Evolutionary conservation across 2,329 filamentous ascomycete genomes (phyloP), one percentile per base, ranked within the genome.

Genomic region (Bipolaris sorokiniana): DNA sequence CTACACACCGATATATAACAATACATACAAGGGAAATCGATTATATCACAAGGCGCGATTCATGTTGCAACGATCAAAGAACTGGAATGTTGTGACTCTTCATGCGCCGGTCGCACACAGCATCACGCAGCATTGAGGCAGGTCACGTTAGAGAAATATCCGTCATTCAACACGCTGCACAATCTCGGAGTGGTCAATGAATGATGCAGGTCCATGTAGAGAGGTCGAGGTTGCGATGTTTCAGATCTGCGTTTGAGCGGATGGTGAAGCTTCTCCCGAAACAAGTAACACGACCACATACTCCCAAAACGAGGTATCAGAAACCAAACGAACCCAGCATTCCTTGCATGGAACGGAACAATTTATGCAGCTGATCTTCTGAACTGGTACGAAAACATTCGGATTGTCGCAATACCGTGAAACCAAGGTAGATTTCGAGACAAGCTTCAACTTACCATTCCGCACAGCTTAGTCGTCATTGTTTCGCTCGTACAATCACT

Each of bases 201-300:
- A 11, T 46, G 49, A 45, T 20, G 49, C 49, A 28, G 16, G 41
- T 44, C 20, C 31, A 38, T 42, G 33, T 48, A 37, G 22, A 28
- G 47, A 22, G 33, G 20, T 18, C 22, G 37, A 42, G 63, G 63
- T 58, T 54, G 51, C 38, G 47, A 62, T 68, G 69, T 73, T 73
- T 73, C 70, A 70, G 59, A 53, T 36, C 41, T 47, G 45, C 53
- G 63, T 68, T 63, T 66, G 63, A 64, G 63, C 61, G 65, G 53
- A 62, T 66, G 54, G 62, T 62, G 58, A 69, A 55, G 65, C 56
- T 66, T 54, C 22, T 57, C 50, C 53, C 61, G 64, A 70, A 71
- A 70, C 67, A 62, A 31, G 33, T 51, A 57, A 47, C 26, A 41
- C 49, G 15, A 53, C 34, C 15, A 54, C 58, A 37, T 36, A 61